Conservation (phyloP, 2,329 filamentous ascomycete genomes). For the Colletotrichum spaethianum region DNA sequence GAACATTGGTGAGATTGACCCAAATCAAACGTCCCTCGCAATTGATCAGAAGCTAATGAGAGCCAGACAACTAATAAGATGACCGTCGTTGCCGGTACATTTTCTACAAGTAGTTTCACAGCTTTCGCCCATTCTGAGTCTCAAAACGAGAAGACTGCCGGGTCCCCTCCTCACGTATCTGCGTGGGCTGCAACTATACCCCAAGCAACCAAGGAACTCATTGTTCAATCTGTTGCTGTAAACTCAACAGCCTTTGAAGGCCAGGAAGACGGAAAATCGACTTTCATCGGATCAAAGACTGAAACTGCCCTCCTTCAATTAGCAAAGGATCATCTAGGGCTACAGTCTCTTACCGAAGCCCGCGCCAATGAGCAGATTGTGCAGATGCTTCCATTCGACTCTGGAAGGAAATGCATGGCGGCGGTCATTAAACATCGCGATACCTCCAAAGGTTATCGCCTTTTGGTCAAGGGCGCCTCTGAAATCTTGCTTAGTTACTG, state of each 20-base stretch:
- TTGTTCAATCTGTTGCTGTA: constrained; percentile 75
- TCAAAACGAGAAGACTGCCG: constrained; percentile 70
- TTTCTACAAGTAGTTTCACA: constrained; percentile 60
- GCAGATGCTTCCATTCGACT: constrained; percentile 57
- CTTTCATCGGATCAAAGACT: constrained; percentile 83
- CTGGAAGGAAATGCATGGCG: constrained; percentile 76
- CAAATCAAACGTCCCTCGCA: neutral
- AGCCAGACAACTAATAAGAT: constrained; percentile 47
- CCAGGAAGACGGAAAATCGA: constrained; percentile 69
- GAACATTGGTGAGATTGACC: constrained; percentile 10
- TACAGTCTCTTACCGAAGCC: constrained; percentile 73
- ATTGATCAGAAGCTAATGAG: neutral
- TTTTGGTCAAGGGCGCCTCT: constrained; percentile 68
- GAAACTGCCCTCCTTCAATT: constrained; percentile 81
- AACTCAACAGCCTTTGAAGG: constrained; percentile 80
- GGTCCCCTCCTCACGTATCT: constrained; percentile 1
- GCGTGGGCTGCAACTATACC: constrained; percentile 30
- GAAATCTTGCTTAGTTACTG: constrained; percentile 64
- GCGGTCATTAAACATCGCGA: constrained; percentile 69
- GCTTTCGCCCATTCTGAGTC: constrained; percentile 67
- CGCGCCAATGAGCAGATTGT: constrained; percentile 70
- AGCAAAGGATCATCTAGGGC: constrained; percentile 75
- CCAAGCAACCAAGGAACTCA: constrained; percentile 47
- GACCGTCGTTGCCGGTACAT: constrained; percentile 45
- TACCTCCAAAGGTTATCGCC: constrained; percentile 66